phyloP scores from a whole-genome alignment of 441 rosid genomes.

The Gossypium davidsonii region DNA sequence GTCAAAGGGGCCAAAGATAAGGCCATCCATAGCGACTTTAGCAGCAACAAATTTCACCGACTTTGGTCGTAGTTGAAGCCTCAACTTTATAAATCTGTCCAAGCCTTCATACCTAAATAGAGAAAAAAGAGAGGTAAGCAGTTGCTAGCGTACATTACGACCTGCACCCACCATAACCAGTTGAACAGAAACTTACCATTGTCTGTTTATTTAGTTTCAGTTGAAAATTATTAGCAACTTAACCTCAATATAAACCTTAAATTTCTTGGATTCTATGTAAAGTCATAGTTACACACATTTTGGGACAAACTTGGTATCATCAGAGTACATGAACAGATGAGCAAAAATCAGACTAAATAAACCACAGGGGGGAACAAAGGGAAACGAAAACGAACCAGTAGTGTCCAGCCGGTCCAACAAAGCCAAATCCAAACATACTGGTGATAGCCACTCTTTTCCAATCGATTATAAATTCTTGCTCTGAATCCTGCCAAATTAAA shows the following conservation, averaged over 20 bases:
- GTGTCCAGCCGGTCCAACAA: constrained; percentile 95
- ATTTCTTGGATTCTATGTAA: not conserved
- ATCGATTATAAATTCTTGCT: constrained; percentile 50
- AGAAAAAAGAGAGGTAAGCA: not conserved
- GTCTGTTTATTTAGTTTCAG: too few relatives aligned
- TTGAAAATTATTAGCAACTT: not conserved
- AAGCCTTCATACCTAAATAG: constrained; percentile 69
- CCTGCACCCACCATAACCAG: not conserved
- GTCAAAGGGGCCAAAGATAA: constrained; percentile 86
- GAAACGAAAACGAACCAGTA: constrained; percentile 63
- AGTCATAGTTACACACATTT: not conserved
- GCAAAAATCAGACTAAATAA: not conserved
- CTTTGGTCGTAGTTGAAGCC: constrained; percentile 61
- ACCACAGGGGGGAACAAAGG: not conserved
- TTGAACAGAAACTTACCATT: not conserved
- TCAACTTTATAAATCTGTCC: constrained; percentile 64
- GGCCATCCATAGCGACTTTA: constrained; percentile 82
- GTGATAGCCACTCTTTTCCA: constrained; percentile 87
- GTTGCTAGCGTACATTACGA: not conserved
- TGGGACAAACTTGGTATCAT: not conserved
- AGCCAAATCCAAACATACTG: constrained; percentile 81
- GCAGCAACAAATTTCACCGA: constrained; percentile 65
- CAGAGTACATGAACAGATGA: not conserved
- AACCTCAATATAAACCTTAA: not conserved
- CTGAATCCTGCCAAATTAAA: constrained; percentile 40